Evolutionary conservation across 108 stramenopile species (phyloP), one percentile per base, ranked within the genome.

Genomic region (Conticribra weissflogii): DNA sequence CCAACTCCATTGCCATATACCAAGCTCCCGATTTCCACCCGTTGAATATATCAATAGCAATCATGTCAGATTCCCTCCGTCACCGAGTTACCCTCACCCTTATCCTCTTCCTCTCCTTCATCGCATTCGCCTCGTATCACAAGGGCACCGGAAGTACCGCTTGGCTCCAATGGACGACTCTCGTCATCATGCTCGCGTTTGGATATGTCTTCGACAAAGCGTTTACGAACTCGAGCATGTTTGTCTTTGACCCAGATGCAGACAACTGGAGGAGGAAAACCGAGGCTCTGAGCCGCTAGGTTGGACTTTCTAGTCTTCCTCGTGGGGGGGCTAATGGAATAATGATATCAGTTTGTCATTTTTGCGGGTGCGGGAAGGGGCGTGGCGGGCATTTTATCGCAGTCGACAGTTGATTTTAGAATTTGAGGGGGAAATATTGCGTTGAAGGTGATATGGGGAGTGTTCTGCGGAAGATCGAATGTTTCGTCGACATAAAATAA

Each of bases 211-310:
- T 95, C 74, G 94, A 95, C 56, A 31, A 86, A 31, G 55, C 83
- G 25, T 95, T 95, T 71, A 92, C 91, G 49, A 67, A 90, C 57
- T 78, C 80, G 3, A 80, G 73, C 59, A 88, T 65, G 51, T 95
- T 92, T 66, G 81, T 95, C 61, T 95, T 95, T 76, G 94, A 95
- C 78, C 94, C 94, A 19, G 93, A 95, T 90, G 93, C 93, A 2
- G 93, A 94, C 55, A 94, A 94, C 65, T 94, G 93, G 93, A 81
- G 93, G 83, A 87, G 93, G 74, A 94, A 94, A 78, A 90, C 88
- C 33, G 93, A 84, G 67, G 83, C 83, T 47, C 56, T 56, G 53
- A 63, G 70, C 23, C 50, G 51, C 27, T 79, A 67, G 71, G 17
- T 59, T 59, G 14, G 36, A n/a, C n/a, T n/a, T n/a, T n/a, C n/a